Base-by-base conservation (phyloP, 2,329 filamentous ascomycete species). In the Aspergillus bombycis region DNA sequence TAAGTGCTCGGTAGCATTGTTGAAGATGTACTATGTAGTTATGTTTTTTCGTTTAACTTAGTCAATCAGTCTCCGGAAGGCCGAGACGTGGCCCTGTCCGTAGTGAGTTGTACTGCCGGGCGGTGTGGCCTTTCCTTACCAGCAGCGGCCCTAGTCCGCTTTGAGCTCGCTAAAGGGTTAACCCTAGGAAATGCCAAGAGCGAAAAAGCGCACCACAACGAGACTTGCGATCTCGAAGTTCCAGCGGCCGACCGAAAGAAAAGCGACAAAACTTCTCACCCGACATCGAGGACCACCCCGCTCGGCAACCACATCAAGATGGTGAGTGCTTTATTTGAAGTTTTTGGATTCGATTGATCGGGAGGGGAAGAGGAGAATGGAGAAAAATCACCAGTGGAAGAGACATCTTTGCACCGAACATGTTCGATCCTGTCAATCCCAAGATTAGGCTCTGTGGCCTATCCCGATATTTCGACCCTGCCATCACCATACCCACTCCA, bases 281-380 rank as follows among this genome's bases (percentile, higher is more conserved):
- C 76, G 75, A 75, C 78, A 76, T 72, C 73, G 71, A 78, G 76
- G 77, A 78, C 77, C 77, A 78, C 66, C 66, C 68, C 70, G 70
- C 72, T 72, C 78, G 78, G 77, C 78, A 78, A 77, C 73, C 76
- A 71, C 74, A 73, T 77, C 79, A 80, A 80, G 78, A 80, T 80
- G 79, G 79, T 80, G 78, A 80, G 79, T 79, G 60, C 61, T 72
- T 53, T 58, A 62, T 62, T 61, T 55, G 62, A 36, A 46, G 57
- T 63, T 63, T 59, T 61, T 23, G 32, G 41, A 56, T 57, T 53
- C 55, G 48, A 55, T 64, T 60, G 43, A 58, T 62, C 41, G 53
- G 60, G 38, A 53, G 30, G 58, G 34, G 41, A 53, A 53, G 58
- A 59, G 56, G 7, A 45, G 58, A 57, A 21, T 50, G 53, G 50